Percentiles rank a stretch among this genome's conserved stretches.
Evolutionary conservation across 208 protist genomes (phyloP).

Genomic region (Lotmaria passim): DNA sequence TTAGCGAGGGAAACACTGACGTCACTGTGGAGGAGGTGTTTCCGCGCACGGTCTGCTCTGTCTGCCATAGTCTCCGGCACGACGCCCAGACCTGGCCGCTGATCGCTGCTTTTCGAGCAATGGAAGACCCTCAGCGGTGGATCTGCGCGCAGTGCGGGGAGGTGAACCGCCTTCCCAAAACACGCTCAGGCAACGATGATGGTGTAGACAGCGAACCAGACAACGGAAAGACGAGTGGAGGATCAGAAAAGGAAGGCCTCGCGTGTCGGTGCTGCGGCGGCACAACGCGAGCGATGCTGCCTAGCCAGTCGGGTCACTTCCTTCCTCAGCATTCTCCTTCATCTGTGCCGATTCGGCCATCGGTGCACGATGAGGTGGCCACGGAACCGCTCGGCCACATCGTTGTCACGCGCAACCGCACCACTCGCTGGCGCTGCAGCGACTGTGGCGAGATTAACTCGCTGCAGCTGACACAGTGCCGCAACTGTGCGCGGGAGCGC

Average conservation of each 20-base stretch:
- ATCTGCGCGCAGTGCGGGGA: constrained; percentile 54
- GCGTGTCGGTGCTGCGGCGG: constrained; percentile 52
- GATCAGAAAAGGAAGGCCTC: not conserved
- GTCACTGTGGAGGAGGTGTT: not conserved
- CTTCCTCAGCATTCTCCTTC: not conserved
- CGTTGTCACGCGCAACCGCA: constrained; percentile 65
- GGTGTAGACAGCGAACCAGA: not conserved
- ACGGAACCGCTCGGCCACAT: constrained; percentile 46
- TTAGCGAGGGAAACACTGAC: not conserved
- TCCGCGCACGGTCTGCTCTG: constrained; percentile 55
- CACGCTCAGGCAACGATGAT: too few species aligned
- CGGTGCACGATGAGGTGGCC: constrained; percentile 47
- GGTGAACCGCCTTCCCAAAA: constrained; percentile 35
- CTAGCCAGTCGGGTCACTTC: not conserved
- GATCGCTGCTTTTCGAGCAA: constrained; percentile 19
- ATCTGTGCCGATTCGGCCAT: constrained; percentile 9
- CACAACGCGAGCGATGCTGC: constrained; percentile 1
- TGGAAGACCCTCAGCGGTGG: constrained; percentile 30
- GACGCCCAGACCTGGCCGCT: constrained; percentile 29
- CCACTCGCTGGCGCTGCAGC: constrained; percentile 68
- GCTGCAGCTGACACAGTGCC: constrained; percentile 50
- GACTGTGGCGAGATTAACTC: constrained; percentile 71
- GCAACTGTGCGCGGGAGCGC: constrained; percentile 58
- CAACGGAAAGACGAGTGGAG: not conserved
- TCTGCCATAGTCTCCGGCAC: constrained; percentile 61